phyloP scores from a whole-genome alignment of 108 stramenopile genomes.

The Aureococcus anophagefferens region DNA sequence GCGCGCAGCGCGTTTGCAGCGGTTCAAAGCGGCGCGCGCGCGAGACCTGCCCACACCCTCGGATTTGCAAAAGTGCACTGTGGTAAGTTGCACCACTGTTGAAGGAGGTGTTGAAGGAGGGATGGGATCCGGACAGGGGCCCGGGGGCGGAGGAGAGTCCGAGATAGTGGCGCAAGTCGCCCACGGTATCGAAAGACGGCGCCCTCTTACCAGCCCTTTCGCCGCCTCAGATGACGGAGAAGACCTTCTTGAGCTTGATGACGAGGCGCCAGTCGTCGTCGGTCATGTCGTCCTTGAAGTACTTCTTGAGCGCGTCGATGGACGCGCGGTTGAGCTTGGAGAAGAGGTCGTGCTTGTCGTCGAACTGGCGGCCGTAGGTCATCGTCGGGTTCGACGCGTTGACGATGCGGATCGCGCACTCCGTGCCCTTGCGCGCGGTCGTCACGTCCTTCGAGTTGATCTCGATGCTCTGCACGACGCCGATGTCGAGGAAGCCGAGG shows the following conservation, averaged over 20 bases:
- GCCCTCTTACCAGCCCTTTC: too few species aligned
- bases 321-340: conserved; percentile 81
- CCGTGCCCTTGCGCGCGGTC: conserved; percentile 71
- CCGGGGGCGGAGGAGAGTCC: too few species aligned
- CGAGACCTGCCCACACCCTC: too few species aligned
- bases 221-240: conserved; percentile 58
- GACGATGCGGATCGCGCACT: conserved; percentile 84
- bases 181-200: too few species aligned
- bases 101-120: too few species aligned
- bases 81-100: too few species aligned
- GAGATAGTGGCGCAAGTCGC: too few species aligned
- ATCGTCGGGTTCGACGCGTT: conserved; percentile 87
- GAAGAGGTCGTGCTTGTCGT: conserved; percentile 76
- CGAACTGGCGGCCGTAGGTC: conserved; percentile 96
- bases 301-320: conserved; percentile 91
- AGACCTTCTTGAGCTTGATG: conserved; percentile 95
- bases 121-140: too few species aligned
- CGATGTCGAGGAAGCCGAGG: conserved; percentile 74
- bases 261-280: conserved; percentile 90
- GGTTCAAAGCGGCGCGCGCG: too few species aligned
- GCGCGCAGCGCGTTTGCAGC: too few species aligned
- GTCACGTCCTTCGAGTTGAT: conserved; percentile 77
- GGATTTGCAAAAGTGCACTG: too few species aligned
- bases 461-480: conserved; percentile 89
- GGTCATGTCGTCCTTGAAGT: conserved; percentile 95